These are phyloP conservation scores for Peronospora destructor DNA, from an alignment of 352 stramenopile species.

Conservation along the genomic window DNA sequence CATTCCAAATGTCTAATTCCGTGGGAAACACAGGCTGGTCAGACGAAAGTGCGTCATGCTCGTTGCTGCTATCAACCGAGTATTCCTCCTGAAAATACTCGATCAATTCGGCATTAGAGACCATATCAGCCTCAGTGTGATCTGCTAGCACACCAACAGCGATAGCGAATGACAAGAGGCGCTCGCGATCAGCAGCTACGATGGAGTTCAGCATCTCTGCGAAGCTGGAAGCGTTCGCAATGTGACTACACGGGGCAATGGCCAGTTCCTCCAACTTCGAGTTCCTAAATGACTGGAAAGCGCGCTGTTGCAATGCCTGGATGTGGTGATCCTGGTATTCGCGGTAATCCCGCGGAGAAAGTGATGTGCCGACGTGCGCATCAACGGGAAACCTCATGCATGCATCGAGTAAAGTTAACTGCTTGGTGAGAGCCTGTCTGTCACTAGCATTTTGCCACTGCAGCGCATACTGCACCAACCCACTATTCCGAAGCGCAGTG, in stretches of 20 bases:
- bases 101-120: slow-evolving; percentile 39
- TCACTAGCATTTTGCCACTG: slow-evolving; percentile 35
- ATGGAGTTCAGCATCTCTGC: slow-evolving; percentile 34
- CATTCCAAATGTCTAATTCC: slow-evolving; percentile 86
- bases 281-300: slow-evolving; percentile 41
- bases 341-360: slow-evolving; percentile 44
- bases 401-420: slow-evolving; percentile 61
- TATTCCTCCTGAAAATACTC: slow-evolving; percentile 57
- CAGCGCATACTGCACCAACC: slow-evolving; percentile 33
- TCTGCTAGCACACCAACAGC: slow-evolving; percentile 44
- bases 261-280: slow-evolving; percentile 50
- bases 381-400: slow-evolving; percentile 79
- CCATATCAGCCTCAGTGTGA: slow-evolving; percentile 23
- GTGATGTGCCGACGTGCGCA: slow-evolving; percentile 64
- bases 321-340: slow-evolving; percentile 46
- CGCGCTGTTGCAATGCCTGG: slow-evolving; percentile 64
- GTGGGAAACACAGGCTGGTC: slow-evolving; percentile 59
- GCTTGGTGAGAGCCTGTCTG: slow-evolving; percentile 40
- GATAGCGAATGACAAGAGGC: slow-evolving; percentile 35
- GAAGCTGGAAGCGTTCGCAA: slow-evolving; percentile 42
- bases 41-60: slow-evolving; percentile 13
- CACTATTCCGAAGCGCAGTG: slow-evolving; percentile 31
- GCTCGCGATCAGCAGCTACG: slow-evolving; percentile 24
- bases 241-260: slow-evolving; percentile 45
- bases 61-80: slow-evolving; percentile 18